Base-by-base conservation (phyloP, 2,329 filamentous ascomycete species). In the Boeremia exigua region DNA sequence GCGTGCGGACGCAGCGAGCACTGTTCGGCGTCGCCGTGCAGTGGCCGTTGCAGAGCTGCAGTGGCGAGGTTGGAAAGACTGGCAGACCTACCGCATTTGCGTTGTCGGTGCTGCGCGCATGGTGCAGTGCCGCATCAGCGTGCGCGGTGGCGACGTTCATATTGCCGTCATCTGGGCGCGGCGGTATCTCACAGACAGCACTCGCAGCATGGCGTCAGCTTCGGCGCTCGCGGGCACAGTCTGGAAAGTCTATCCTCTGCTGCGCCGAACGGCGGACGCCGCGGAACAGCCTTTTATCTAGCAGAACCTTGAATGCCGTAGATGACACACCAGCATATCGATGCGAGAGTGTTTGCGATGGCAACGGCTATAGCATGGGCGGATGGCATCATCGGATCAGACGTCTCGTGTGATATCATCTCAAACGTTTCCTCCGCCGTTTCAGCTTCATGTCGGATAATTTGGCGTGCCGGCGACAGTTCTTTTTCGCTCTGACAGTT, bases 361-460 rank as follows among this genome's bases (percentile, higher is more conserved):
- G 14, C 33, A 57, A 57, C 48, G 44, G 54, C 44, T 48, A 48
- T 45, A 48, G 32, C 44, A 57, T 36, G 39, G 39, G 43, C 30
- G 5, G 39, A 48, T 48, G 44, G 37, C 44, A 48, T 52, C 48
- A 48, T 40, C 38, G 38, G 19, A 47, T 37, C 47, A 56, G 30
- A 51, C 37, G 32, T 52, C 44, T 49, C 49, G 28, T 7, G 12
- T 45, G 23, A 34, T 40, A 19, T 30, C 36, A 38, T 51, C 47
- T 57, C 54, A 39, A 28, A 52, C 38, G 23, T 48, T 53, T 30
- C 44, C 48, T 43, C 23, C 14, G 44, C 39, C 23, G 55, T 58
- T 54, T 58, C 55, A 58, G 40, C 46, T 50, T 58, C 50, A 46
- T 49, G 32, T 49, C 39, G 27, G 23, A 42, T 19, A 44, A 53